Evolutionary conservation across 768 basidiomycete species (phyloP).

Genomic region (Tricholoma matsutake): DNA sequence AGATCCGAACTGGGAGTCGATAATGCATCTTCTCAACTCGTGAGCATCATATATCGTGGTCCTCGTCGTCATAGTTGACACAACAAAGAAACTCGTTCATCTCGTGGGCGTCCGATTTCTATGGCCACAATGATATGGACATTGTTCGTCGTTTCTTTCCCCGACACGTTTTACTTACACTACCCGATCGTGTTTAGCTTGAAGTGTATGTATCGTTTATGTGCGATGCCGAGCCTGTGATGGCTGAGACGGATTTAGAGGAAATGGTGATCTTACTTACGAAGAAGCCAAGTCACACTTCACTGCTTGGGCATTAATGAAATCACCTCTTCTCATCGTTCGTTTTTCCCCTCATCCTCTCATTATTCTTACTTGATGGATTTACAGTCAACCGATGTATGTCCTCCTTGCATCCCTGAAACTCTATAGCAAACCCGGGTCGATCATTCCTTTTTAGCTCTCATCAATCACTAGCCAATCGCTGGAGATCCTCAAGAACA

Average conservation of each 20-base stretch:
- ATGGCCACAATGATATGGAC: conserved; percentile 66
- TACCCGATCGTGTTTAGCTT: conserved; percentile 32
- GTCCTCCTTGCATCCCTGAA: background rate
- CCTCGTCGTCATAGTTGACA: background rate
- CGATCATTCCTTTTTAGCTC: conserved; percentile 21
- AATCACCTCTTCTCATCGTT: conserved; percentile 49
- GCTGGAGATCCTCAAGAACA: conserved; percentile 57
- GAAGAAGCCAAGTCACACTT: conserved; percentile 71
- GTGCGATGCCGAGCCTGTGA: background rate
- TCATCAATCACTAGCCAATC: conserved; percentile 47
- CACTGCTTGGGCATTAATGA: conserved; percentile 71
- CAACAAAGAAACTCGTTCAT: conserved; percentile 59
- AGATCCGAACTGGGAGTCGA: conserved; percentile 47
- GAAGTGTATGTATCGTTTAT: conserved; percentile 41
- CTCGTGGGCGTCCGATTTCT: conserved; percentile 61
- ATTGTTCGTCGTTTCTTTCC: conserved; percentile 39
- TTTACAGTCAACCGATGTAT: conserved; percentile 8
- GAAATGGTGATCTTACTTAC: conserved; percentile 59
- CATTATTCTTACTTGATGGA: background rate
- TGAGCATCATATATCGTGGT: conserved; percentile 18
- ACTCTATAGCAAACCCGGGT: background rate
- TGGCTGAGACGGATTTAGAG: conserved; percentile 30
- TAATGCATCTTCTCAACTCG: conserved; percentile 60
- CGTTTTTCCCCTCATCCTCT: conserved; percentile 6
- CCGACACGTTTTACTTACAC: background rate